Conservation (phyloP, 768 basidiomycete species). For the Tephrocybe sp. region DNA sequence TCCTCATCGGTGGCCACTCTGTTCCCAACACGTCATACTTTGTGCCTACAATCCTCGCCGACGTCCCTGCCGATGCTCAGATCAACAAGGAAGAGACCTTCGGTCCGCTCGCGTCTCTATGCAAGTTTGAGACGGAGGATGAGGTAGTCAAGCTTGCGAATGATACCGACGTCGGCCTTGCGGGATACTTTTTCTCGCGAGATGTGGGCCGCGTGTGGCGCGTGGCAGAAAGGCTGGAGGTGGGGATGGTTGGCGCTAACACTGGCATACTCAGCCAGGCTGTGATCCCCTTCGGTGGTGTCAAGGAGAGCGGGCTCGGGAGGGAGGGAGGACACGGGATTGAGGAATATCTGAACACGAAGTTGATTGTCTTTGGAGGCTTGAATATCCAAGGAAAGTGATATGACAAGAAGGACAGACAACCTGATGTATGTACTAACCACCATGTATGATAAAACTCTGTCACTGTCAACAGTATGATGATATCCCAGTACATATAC, state of each 20-base stretch:
- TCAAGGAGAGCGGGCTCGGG: constrained; percentile 85
- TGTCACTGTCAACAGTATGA: background rate
- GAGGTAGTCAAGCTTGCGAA: constrained; percentile 90
- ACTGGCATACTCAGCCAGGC: constrained; percentile 80
- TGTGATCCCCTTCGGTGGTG: constrained; percentile 84
- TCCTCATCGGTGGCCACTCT: constrained; percentile 86
- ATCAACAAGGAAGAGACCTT: constrained; percentile 91
- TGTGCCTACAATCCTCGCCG: constrained; percentile 84
- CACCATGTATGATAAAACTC: background rate
- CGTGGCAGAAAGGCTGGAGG: constrained; percentile 92
- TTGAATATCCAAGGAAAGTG: constrained; percentile 30
- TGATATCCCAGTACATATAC: background rate
- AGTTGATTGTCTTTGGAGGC: constrained; percentile 81
- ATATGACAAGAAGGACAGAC: background rate
- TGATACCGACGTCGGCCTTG: constrained; percentile 78
- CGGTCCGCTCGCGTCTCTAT: constrained; percentile 85
- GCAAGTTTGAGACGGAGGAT: constrained; percentile 91
- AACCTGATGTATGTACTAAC: constrained; percentile 1
- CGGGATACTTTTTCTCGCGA: constrained; percentile 88
- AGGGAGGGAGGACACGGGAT: constrained; percentile 91
- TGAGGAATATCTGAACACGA: constrained; percentile 83
- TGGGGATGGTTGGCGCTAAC: constrained; percentile 88
- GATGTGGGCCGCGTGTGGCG: constrained; percentile 92
- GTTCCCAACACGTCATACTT: constrained; percentile 68
- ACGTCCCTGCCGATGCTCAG: constrained; percentile 70